Base-by-base conservation (phyloP, 2,329 filamentous ascomycete species). In the Graphiopsis chlorocephala region DNA sequence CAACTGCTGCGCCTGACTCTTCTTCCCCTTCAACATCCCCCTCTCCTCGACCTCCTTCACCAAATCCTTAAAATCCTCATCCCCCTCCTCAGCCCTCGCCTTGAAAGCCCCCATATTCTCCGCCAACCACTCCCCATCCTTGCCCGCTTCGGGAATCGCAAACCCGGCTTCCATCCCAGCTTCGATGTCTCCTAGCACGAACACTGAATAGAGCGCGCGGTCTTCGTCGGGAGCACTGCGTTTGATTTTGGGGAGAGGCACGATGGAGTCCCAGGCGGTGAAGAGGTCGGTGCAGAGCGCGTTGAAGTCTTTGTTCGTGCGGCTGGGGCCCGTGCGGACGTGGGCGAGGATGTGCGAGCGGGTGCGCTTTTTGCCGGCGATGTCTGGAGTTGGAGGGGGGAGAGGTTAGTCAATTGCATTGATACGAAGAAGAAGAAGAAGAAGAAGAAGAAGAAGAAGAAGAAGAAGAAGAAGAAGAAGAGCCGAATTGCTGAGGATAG, bases 291-390 rank as follows among this genome's bases (percentile, higher is more conserved):
- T 20, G 45, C 68, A 69, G 8, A 77, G 64, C 6, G 59, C 64
- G 38, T 75, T 66, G 68, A 73, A 78, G 45, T 78, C 73, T 4
- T 67, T 48, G 28, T 72, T 70, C 11, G 72, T 73, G 10, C 76
- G 70, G 1, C 68, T 69, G 1, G 76, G 71, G 6, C 76, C 77
- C 3, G 69, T 68, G 23, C 77, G 73, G 2, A 78, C 76, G 58
- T 76, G 70, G 3, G 73, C 76, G 23, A 73, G 48, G 63, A 79
- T 76, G 50, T 73, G 72, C 64, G 78, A 79, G 47, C 55, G 71
- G 31, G 55, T 55, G 17, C 67, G 71, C 5, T 68, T 69, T 31
- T 76, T 75, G n/a, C 79, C 79, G 33, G 68, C 78, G 3, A 79
- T 69, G 66, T 78, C n/a, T n/a, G n/a, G n/a, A n/a, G n/a, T n/a